Conservation (phyloP, 768 basidiomycete genomes). For the Russula griseocarnosa region DNA sequence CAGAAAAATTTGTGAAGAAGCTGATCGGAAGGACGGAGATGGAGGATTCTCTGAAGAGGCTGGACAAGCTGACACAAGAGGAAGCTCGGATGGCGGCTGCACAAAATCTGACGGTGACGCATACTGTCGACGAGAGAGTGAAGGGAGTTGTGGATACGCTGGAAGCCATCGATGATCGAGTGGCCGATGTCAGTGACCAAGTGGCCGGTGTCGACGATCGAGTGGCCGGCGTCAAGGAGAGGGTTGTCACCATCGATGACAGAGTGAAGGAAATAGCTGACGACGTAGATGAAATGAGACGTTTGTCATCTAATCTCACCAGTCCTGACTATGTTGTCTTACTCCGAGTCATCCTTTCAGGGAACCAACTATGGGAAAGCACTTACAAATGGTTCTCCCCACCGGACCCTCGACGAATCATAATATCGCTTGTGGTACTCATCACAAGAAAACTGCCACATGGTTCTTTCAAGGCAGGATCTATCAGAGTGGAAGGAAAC, state of each 20-base stretch:
- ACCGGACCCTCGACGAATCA: constrained; percentile 10
- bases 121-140: not conserved
- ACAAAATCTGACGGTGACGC: not conserved
- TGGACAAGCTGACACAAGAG: not conserved
- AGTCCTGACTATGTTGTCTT: not conserved
- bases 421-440: not conserved
- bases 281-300: not conserved
- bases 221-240: not conserved
- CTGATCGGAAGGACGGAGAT: not conserved
- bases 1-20: not conserved
- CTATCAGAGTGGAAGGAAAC: not conserved
- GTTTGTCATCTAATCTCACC: not conserved
- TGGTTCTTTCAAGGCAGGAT: constrained; percentile 1
- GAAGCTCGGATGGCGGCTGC: not conserved
- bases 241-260: no score
- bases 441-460: not conserved
- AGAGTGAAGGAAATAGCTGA: not conserved
- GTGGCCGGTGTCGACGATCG: not conserved
- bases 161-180: not conserved
- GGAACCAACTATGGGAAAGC: not conserved
- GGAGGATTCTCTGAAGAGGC: not conserved
- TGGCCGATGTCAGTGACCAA: no score
- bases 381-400: constrained; percentile 8
- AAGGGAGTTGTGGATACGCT: not conserved
- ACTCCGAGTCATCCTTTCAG: not conserved